Percentiles rank a stretch among this genome's conserved stretches.
phyloP scores from a whole-genome alignment of 148 eudicot genomes.

The Talinum fruticosum region DNA sequence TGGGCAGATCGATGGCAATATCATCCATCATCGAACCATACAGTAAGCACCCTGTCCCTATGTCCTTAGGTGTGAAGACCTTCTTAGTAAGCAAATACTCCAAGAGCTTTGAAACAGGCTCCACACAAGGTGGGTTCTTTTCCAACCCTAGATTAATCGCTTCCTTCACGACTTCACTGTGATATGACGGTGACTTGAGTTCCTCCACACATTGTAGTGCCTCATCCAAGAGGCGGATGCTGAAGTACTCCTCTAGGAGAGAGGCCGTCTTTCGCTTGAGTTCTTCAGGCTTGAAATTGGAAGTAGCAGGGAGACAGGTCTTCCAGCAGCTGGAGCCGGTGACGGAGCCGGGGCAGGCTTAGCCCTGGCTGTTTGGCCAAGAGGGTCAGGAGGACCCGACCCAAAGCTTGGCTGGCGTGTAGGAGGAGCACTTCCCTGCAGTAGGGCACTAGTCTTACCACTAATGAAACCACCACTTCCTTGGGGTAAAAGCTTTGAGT shows the following conservation, averaged over 20 bases:
- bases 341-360: slow-evolving; percentile 31
- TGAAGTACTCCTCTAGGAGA: slow-evolving; percentile 79
- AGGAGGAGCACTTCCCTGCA: slow-evolving; percentile 69
- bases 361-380: slow-evolving; percentile 6
- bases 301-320: slow-evolving; percentile 30
- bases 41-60: slow-evolving; percentile 59
- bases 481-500: slow-evolving; percentile 69
- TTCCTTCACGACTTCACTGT: slow-evolving; percentile 70
- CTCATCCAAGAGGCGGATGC: slow-evolving; percentile 61
- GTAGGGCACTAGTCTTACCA: slow-evolving; percentile 65
- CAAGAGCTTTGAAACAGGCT: slow-evolving; percentile 58
- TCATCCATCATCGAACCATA: slow-evolving; percentile 68
- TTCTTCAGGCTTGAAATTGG: slow-evolving; percentile 35
- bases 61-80: slow-evolving; percentile 48
- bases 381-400: slow-evolving; percentile 30
- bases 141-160: slow-evolving; percentile 72
- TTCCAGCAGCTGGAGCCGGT: slow-evolving; percentile 16
- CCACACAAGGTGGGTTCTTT: slow-evolving; percentile 70
- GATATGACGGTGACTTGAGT: slow-evolving; percentile 64
- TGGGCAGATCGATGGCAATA: slow-evolving; percentile 80
- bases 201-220: slow-evolving; percentile 75
- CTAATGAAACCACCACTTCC: slow-evolving; percentile 59
- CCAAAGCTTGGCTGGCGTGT: slow-evolving; percentile 40
- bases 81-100: slow-evolving; percentile 59
- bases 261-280: slow-evolving; percentile 56